These are phyloP conservation scores for Biscogniauxia sp. DNA, from an alignment of 2,329 filamentous ascomycete species.

Conservation along the genomic window DNA sequence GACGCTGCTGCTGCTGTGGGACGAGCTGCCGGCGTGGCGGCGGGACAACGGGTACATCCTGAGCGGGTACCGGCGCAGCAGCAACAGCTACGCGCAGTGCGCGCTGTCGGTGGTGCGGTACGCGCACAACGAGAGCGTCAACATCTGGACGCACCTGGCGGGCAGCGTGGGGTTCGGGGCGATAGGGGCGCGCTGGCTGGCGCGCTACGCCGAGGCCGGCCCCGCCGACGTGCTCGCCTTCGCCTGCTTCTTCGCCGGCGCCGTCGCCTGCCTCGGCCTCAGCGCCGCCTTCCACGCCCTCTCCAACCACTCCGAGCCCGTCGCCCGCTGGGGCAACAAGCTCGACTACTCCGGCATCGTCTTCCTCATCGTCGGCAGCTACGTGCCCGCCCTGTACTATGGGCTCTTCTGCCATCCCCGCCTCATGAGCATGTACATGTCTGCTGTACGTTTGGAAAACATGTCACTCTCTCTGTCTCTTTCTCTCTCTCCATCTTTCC, in stretches of 20 bases:
- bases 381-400: constrained; percentile 85
- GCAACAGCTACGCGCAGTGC: constrained; percentile 48
- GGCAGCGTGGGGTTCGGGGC: constrained; percentile 61
- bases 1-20: constrained; percentile 51
- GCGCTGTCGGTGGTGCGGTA: constrained; percentile 40
- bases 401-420: constrained; percentile 70
- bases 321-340: constrained; percentile 84
- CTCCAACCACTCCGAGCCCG: constrained; percentile 75
- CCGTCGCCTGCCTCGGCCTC: constrained; percentile 71
- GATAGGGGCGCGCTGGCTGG: constrained; percentile 38
- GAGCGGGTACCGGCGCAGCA: constrained; percentile 52
- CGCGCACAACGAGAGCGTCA: constrained; percentile 62
- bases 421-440: constrained; percentile 70
- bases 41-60: constrained; percentile 58
- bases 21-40: constrained; percentile 58
- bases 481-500: no score
- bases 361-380: constrained; percentile 84
- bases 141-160: constrained; percentile 63
- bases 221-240: constrained; percentile 68
- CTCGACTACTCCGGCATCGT: constrained; percentile 95
- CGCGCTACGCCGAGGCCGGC: constrained; percentile 64
- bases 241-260: constrained; percentile 75
- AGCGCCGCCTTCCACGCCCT: constrained; percentile 83
- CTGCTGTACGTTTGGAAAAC: constrained; percentile 55
- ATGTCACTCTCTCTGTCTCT: no score